A percentile compares a stretch with the other conserved stretches of the same genome.
phyloP scores from a whole-genome alignment of 768 basidiomycete genomes.

The Myochromella boudieri region DNA sequence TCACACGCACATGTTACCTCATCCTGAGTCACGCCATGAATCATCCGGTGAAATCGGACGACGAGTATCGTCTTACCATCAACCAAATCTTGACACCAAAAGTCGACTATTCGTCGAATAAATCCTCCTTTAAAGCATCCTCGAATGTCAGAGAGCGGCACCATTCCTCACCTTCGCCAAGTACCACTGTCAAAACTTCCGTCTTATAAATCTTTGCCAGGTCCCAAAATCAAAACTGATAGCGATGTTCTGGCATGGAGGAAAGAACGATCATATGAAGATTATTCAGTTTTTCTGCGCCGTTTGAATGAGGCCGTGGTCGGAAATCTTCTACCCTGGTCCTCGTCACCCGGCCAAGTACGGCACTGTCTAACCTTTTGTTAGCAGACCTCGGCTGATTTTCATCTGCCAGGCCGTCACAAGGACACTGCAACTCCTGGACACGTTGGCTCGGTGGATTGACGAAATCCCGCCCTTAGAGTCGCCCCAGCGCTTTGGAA shows the following conservation, averaged over 20 bases:
- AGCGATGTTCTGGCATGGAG: constrained; percentile 76
- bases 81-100: neutral
- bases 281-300: constrained; percentile 74
- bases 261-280: constrained; percentile 64
- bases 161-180: constrained; percentile 24
- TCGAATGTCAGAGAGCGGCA: constrained; percentile 7
- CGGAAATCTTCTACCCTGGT: constrained; percentile 54
- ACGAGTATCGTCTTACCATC: constrained; percentile 1
- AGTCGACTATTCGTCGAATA: neutral
- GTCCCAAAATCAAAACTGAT: constrained; percentile 67
- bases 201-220: constrained; percentile 29
- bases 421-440: constrained; percentile 55
- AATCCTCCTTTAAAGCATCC: neutral
- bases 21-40: constrained; percentile 7
- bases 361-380: neutral
- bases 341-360: constrained; percentile 35
- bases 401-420: constrained; percentile 40
- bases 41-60: constrained; percentile 3
- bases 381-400: constrained; percentile 3
- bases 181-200: constrained; percentile 21
- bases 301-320: constrained; percentile 78
- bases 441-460: constrained; percentile 71
- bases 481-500: constrained; percentile 86
- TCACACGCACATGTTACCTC: constrained; percentile 11
- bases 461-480: constrained; percentile 75